These are phyloP conservation scores for Peronospora belbahrii DNA, from an alignment of 352 stramenopile genomes.

Conservation along the genomic window DNA sequence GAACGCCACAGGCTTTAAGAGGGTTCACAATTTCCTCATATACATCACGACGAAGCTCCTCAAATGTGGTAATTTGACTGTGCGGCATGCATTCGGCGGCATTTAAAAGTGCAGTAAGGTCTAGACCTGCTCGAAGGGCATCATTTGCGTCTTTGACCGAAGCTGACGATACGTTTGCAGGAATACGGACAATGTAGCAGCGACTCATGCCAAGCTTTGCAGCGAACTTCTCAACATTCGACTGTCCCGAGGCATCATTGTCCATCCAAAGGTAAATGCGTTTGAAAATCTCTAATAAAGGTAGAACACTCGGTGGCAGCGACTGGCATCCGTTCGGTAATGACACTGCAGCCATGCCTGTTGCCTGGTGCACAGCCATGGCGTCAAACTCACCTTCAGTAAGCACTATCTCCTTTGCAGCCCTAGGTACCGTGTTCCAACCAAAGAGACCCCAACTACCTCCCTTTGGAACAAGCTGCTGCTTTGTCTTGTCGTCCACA, in stretches of 20 bases:
- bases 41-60: constrained; percentile 88
- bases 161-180: constrained; percentile 23
- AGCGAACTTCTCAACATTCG: constrained; percentile 95
- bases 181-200: constrained; percentile 87
- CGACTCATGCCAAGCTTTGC: constrained; percentile 90
- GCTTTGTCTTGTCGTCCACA: constrained; percentile 80
- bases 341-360: constrained; percentile 86
- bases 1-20: constrained; percentile 87
- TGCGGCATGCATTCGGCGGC: constrained; percentile 83
- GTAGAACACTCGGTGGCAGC: constrained; percentile 91
- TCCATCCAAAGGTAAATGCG: constrained; percentile 99
- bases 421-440: constrained; percentile 92
- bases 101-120: constrained; percentile 84
- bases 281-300: constrained; percentile 94
- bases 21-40: constrained; percentile 94
- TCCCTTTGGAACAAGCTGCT: constrained; percentile 85
- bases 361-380: constrained; percentile 96
- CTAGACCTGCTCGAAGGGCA: constrained; percentile 84
- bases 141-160: constrained; percentile 99
- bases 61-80: constrained; percentile 91
- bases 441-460: constrained; percentile 98
- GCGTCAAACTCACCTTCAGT: constrained; percentile 97
- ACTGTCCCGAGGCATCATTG: constrained; percentile 91
- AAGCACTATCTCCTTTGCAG: constrained; percentile 89
- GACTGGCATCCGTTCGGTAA: constrained; percentile 96